Percentiles rank a stretch among this genome's conserved stretches.
Conservation (phyloP, 306 rosid species). For the Morella rubra region DNA sequence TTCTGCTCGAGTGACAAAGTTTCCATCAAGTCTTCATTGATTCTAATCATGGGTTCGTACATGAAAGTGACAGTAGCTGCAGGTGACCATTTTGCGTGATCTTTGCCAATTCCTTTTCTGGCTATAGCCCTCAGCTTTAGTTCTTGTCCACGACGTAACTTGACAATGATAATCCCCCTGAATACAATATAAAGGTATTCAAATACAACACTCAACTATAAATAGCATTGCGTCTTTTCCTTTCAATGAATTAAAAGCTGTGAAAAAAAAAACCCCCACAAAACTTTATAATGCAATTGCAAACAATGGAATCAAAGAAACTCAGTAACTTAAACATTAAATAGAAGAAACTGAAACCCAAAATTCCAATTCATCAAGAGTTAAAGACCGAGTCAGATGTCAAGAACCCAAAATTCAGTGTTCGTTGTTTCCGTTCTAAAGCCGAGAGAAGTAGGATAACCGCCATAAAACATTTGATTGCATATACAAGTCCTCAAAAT, state of each 20-base stretch:
- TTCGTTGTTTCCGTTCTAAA: no score
- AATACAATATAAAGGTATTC: slow-evolving; percentile 24
- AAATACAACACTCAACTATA: not conserved
- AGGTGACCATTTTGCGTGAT: slow-evolving; percentile 99
- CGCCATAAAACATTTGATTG: no score
- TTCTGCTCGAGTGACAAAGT: slow-evolving; percentile 74
- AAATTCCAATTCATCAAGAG: not conserved
- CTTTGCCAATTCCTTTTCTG: slow-evolving; percentile 95
- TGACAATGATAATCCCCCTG: slow-evolving; percentile 93
- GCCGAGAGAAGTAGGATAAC: no score
- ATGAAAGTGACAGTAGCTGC: slow-evolving; percentile 96
- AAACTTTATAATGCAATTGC: not conserved
- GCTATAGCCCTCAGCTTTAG: slow-evolving; percentile 94
- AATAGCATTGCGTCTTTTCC: not conserved
- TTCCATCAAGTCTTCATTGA: slow-evolving; percentile 93
- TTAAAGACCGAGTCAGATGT: no score
- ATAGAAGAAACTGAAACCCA: not conserved
- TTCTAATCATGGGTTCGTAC: slow-evolving; percentile 86
- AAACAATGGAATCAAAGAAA: not conserved
- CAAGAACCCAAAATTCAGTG: no score
- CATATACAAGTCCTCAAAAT: no score
- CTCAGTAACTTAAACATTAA: not conserved
- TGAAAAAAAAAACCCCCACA: not conserved
- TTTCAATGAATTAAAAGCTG: not conserved
- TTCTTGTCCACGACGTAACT: slow-evolving; percentile 86